These are phyloP conservation scores for Penicillium samsonianum DNA, from an alignment of 495 filamentous ascomycete genomes.

Conservation along the genomic window DNA sequence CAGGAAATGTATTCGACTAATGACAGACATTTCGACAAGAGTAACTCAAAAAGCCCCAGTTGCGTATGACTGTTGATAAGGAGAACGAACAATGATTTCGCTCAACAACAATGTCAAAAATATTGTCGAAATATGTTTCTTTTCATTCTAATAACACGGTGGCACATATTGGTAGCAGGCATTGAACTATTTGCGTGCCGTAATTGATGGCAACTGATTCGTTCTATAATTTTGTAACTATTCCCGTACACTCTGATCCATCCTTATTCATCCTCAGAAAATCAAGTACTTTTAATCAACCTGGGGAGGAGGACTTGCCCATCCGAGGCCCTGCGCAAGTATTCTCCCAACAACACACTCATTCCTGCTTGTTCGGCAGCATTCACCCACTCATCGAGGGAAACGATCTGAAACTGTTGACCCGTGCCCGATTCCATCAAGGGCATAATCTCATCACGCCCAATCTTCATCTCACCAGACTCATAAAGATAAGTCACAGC, in stretches of 20 bases:
- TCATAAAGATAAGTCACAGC: constrained; percentile 13
- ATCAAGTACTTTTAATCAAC: constrained; percentile 16
- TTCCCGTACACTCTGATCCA: not conserved
- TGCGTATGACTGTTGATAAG: not conserved
- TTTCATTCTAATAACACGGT: not conserved
- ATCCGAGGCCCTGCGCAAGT: constrained; percentile 19
- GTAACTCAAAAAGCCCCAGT: not conserved
- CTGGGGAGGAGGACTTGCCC: constrained; percentile 23
- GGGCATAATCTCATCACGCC: constrained; percentile 18
- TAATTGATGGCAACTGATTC: not conserved
- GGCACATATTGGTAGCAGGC: not conserved
- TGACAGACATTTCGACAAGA: not conserved
- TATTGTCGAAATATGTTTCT: not conserved
- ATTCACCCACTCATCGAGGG: constrained; percentile 22
- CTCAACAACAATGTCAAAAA: not conserved
- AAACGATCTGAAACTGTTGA: constrained; percentile 14
- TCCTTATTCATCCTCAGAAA: not conserved
- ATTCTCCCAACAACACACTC: constrained; percentile 24
- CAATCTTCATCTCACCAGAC: constrained; percentile 24
- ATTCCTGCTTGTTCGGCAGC: constrained; percentile 26
- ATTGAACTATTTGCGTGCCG: not conserved
- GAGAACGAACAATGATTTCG: not conserved
- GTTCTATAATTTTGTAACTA: not conserved
- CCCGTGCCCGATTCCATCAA: constrained; percentile 20
- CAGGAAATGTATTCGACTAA: not conserved